Conservation (phyloP, 768 basidiomycete genomes). For the Naematelia aurantialba region DNA sequence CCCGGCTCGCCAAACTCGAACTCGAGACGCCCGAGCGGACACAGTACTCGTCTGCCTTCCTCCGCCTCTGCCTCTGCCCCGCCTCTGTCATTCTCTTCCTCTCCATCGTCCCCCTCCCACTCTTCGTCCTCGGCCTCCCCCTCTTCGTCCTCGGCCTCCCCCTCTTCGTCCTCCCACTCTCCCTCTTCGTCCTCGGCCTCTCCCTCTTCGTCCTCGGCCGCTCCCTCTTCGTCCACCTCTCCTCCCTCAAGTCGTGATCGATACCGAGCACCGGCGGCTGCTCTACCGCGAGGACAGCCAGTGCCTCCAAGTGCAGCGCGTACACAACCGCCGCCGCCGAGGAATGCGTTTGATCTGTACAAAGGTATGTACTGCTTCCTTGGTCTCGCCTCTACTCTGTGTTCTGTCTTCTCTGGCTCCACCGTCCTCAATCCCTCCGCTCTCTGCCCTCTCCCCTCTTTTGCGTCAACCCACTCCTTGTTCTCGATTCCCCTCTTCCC, state of each 20-base stretch:
- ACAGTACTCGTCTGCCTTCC: too few relatives aligned
- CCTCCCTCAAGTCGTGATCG: neutral
- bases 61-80: neutral
- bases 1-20: too few relatives aligned
- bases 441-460: conserved; percentile 1
- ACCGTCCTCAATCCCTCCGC: neutral
- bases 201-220: too few relatives aligned
- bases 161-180: too few relatives aligned
- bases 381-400: neutral
- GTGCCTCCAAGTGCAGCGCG: too few relatives aligned
- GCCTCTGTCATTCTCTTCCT: neutral
- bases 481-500: neutral
- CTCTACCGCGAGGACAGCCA: neutral
- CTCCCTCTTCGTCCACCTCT: neutral
- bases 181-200: too few relatives aligned
- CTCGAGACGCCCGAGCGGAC: too few relatives aligned
- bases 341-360: neutral
- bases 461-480: too few relatives aligned
- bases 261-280: neutral
- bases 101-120: neutral
- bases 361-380: neutral
- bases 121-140: neutral
- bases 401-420: neutral
- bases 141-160: too few relatives aligned
- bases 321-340: too few relatives aligned